Base-by-base conservation (phyloP, 2,329 filamentous ascomycete genomes). In the Colletotrichum sublineola region DNA sequence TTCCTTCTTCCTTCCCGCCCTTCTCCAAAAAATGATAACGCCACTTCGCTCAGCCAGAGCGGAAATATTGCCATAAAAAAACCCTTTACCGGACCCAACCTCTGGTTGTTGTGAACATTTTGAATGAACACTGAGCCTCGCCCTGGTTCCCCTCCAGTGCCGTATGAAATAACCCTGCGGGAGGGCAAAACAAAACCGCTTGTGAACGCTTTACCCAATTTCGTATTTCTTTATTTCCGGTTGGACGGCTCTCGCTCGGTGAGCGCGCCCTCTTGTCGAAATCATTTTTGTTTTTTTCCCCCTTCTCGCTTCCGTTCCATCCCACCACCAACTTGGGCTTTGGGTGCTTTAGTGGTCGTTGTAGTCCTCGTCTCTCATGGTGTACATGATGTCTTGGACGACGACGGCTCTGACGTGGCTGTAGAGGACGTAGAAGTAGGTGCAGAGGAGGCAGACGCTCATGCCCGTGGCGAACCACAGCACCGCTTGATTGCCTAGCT, bases 321-420 rank as follows among this genome's bases (percentile, higher is more conserved):
- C 24, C 24, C 36, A n/a, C 9, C 11, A 24, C 20, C 33, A 20
- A 33, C 40, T 50, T n/a, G 6, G 20, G 24, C 24, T 24, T 8
- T 7, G 1, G 42, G 42, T 7, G 8, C 20, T 14, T 60, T 44
- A 73, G 70, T 73, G 70, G 60, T 73, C 70, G 55, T 73, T 73
- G 20, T 12, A 73, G 66, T 89, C 87, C 77, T 89, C 87, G 66
- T 89, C 87, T 53, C 85, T 81, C 24, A 86, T 86, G 0, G 87
- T 86, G 71, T 88, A 86, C 84, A 89, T 86, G 67, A 89, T 88
- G 48, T 89, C 87, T 75, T 86, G 84, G n/a, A 80, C 77, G 20
- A 86, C 73, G 31, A 89, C 82, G 0, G 87, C 87, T 44, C 83
- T 79, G 20, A 87, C 75, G n/a, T 85, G 82, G 70, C 80, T 80